phyloP scores from a whole-genome alignment of 2,329 filamentous ascomycete genomes.

The Metarhizium album region DNA sequence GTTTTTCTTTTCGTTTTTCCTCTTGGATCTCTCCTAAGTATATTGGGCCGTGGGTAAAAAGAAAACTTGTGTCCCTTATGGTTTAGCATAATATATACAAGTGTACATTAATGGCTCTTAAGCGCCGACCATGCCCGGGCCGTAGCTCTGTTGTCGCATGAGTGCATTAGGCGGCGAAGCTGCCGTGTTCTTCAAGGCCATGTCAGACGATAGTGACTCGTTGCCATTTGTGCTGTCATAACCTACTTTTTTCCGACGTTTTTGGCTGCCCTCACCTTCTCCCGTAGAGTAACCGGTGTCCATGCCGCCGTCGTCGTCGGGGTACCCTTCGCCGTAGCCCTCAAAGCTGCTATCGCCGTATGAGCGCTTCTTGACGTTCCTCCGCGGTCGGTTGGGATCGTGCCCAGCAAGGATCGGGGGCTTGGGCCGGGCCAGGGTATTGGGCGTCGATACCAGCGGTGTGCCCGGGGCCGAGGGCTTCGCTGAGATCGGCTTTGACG shows the following conservation, averaged over 20 bases:
- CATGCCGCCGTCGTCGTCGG: conserved; percentile 51
- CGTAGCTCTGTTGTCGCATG: conserved; percentile 42
- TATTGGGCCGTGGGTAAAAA: neutral
- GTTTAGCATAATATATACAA: neutral
- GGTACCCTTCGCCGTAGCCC: conserved; percentile 62
- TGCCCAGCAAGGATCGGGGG: conserved; percentile 26
- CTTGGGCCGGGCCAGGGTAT: conserved; percentile 27
- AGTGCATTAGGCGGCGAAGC: conserved; percentile 31
- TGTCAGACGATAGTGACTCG: conserved; percentile 11
- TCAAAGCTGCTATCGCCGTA: conserved; percentile 67
- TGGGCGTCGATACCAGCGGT: conserved; percentile 28
- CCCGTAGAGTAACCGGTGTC: conserved; percentile 60
- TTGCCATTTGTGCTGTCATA: neutral
- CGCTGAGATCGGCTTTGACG: conserved; percentile 30
- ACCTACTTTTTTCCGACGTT: conserved; percentile 55
- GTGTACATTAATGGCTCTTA: conserved; percentile 21
- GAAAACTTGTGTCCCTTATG: neutral
- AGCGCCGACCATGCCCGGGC: conserved; percentile 47
- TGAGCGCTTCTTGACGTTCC: conserved; percentile 60
- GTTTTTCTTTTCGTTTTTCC: no score
- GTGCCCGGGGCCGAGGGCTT: conserved; percentile 44
- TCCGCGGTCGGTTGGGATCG: conserved; percentile 47
- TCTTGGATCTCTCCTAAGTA: neutral
- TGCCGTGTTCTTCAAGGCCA: conserved; percentile 32
- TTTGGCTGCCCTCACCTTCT: conserved; percentile 56